Evolutionary conservation across 352 stramenopile genomes (phyloP).

Genomic region (Pythium biforme): DNA sequence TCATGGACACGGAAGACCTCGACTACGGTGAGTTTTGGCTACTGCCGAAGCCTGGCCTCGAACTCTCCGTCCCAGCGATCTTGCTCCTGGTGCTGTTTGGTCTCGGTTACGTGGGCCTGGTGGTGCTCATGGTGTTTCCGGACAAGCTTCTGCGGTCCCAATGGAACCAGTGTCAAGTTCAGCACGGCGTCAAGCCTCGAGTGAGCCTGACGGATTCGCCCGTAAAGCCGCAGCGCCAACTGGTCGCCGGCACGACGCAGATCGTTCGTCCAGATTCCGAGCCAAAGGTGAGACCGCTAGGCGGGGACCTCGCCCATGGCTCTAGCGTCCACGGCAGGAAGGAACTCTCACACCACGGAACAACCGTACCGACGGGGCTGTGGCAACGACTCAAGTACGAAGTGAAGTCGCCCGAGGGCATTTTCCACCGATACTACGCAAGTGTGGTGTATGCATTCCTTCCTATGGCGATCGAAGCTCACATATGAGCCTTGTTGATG

Average conservation of each 20-base stretch:
- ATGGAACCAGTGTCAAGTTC: neutral
- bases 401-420: neutral
- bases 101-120: slow-evolving; percentile 13
- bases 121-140: slow-evolving; percentile 19
- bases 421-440: neutral
- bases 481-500: too few species aligned
- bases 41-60: neutral
- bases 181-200: too few species aligned
- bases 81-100: slow-evolving; percentile 7
- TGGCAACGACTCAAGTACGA: neutral
- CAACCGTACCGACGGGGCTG: neutral
- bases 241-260: neutral
- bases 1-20: slow-evolving; percentile 18
- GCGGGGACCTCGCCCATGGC: neutral
- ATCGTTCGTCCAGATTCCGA: too few species aligned
- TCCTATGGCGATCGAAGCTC: too few species aligned
- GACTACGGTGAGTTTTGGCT: slow-evolving; percentile 29
- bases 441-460: neutral
- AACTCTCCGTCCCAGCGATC: neutral
- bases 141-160: neutral
- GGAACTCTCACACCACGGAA: too few species aligned
- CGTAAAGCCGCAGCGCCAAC: neutral
- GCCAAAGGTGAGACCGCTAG: neutral
- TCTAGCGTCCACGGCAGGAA: too few species aligned
- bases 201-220: slow-evolving; percentile 36